Evolutionary conservation across 768 basidiomycete species (phyloP).

Genomic region (Hypsizygus marmoreus): DNA sequence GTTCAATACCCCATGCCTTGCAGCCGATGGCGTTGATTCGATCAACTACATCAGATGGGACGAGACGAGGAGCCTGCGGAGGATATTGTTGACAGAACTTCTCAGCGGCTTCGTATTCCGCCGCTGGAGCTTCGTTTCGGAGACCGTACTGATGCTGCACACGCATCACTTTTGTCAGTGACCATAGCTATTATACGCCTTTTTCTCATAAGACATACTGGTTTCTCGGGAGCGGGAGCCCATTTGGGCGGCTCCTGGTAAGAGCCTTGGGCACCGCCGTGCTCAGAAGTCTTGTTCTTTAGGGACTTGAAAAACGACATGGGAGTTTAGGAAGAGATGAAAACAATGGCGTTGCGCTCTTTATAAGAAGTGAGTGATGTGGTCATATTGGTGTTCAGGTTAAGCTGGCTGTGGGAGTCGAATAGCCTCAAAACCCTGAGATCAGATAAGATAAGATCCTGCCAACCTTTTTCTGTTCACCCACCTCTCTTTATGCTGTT

Average conservation of each 20-base stretch:
- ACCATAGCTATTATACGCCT: no score
- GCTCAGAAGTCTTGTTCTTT: slow-evolving; percentile 3
- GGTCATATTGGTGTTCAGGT: no score
- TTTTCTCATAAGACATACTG: no score
- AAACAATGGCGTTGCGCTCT: no score
- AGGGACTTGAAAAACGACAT: slow-evolving; percentile 17
- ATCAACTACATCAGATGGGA: slow-evolving; percentile 56
- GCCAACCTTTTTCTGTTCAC: background rate
- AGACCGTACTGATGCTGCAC: slow-evolving; percentile 47
- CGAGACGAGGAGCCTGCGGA: slow-evolving; percentile 40
- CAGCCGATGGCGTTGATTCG: slow-evolving; percentile 48
- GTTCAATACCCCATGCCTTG: slow-evolving; percentile 55
- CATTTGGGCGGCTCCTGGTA: slow-evolving; percentile 49
- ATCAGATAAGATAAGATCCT: slow-evolving; percentile 19
- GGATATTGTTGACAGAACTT: slow-evolving; percentile 48
- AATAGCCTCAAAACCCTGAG: background rate
- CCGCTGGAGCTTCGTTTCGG: slow-evolving; percentile 56
- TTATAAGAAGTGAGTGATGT: no score
- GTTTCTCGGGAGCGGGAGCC: slow-evolving; percentile 58
- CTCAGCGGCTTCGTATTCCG: slow-evolving; percentile 54
- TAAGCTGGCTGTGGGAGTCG: no score
- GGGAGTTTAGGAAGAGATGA: background rate
- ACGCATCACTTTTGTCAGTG: background rate
- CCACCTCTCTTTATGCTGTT: slow-evolving; percentile 73
- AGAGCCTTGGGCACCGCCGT: background rate